Conservation (phyloP, 2,329 filamentous ascomycete species). For the Aspergillus sp. region DNA sequence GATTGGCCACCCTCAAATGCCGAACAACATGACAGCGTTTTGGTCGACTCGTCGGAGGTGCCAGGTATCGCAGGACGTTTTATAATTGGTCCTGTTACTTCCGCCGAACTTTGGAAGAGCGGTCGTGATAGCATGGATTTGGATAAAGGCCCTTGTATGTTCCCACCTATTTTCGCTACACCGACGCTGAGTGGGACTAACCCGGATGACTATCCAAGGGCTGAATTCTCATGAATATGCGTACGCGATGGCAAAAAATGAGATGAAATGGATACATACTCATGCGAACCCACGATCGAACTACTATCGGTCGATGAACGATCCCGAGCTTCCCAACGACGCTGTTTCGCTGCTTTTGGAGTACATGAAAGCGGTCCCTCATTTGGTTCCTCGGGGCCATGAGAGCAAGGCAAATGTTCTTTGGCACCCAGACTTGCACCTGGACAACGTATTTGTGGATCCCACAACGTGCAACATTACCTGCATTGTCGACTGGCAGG, state of each 20-base stretch:
- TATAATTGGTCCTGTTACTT: conserved; percentile 16
- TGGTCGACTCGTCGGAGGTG: background rate
- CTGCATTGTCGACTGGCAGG: conserved; percentile 19
- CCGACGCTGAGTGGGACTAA: background rate
- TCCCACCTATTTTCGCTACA: background rate
- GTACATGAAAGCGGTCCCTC: conserved; percentile 16
- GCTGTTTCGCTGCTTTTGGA: conserved; percentile 14
- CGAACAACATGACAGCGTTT: too few species aligned
- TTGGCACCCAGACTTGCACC: conserved; percentile 20
- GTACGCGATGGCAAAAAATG: conserved; percentile 15
- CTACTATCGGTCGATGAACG: conserved; percentile 12
- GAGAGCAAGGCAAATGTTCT: conserved; percentile 12
- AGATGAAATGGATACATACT: conserved; percentile 15
- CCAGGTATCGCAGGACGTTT: conserved; percentile 4
- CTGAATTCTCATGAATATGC: conserved; percentile 12
- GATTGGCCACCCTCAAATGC: too few species aligned
- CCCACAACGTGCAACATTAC: conserved; percentile 15
- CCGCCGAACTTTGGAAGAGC: conserved; percentile 12
- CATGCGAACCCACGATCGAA: conserved; percentile 18
- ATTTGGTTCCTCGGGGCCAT: conserved; percentile 10
- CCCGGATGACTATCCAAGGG: conserved; percentile 9
- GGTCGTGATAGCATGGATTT: conserved; percentile 14
- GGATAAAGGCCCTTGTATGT: conserved; percentile 20
- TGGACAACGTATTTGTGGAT: conserved; percentile 22
- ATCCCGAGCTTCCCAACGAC: conserved; percentile 14